phyloP scores from a whole-genome alignment of 2,329 filamentous ascomycete species.

The Venturia aucupariae region DNA sequence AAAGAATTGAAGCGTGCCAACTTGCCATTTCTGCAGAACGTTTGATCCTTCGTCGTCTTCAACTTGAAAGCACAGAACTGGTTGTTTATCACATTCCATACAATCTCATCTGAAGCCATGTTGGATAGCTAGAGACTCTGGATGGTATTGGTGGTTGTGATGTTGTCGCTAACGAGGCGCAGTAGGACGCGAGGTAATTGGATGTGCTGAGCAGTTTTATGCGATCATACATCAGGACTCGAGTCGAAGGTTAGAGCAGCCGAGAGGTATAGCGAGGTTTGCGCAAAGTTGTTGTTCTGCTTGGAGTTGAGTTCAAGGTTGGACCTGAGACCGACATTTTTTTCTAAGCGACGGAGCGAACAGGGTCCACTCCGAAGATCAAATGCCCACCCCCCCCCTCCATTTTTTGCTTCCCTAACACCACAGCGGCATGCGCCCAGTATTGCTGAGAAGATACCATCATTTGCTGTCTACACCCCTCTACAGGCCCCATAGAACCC shows the following conservation, averaged over 20 bases:
- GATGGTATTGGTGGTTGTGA: not conserved
- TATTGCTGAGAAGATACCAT: constrained; percentile 4
- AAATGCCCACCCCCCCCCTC: not conserved
- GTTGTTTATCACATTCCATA: constrained; percentile 95
- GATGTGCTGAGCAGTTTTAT: not conserved
- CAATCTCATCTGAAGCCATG: constrained; percentile 91
- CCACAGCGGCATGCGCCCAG: constrained; percentile 1
- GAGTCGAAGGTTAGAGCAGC: not conserved
- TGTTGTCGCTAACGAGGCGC: not conserved
- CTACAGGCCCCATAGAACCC: not conserved
- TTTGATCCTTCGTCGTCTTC: constrained; percentile 82
- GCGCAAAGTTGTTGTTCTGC: not conserved
- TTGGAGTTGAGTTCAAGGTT: not conserved
- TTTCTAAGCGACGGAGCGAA: no score
- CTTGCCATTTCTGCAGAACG: constrained; percentile 54
- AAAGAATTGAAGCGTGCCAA: not conserved
- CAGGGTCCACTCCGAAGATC: no score
- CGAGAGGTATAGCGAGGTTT: not conserved
- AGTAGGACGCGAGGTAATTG: not conserved
- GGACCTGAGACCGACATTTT: no score
- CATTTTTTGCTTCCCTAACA: not conserved
- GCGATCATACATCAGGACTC: not conserved
- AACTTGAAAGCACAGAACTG: constrained; percentile 93
- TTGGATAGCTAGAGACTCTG: not conserved
- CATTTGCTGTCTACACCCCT: not conserved